These are phyloP conservation scores for Syncephalastrum sp. DNA, from an alignment of 371 early-diverging fungal genomes.

Conservation along the genomic window DNA sequence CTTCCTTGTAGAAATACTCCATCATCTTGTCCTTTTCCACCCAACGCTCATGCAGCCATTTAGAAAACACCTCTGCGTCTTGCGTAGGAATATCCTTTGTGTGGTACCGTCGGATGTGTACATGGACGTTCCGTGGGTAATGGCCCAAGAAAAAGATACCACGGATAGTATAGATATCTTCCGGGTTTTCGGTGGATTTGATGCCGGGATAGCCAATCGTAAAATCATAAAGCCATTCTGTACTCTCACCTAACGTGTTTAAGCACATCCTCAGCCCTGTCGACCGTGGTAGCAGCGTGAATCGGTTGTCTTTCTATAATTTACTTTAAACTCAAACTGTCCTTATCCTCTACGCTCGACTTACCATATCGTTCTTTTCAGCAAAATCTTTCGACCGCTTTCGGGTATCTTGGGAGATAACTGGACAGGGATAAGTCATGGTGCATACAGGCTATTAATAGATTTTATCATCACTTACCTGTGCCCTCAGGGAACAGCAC, in stretches of 20 bases:
- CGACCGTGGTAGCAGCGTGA: constrained; percentile 75
- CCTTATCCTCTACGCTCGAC: background rate
- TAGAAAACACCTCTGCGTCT: constrained; percentile 60
- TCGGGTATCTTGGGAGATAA: constrained; percentile 49
- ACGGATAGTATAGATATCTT: constrained; percentile 68
- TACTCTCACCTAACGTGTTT: constrained; percentile 52
- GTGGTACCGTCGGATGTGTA: constrained; percentile 68
- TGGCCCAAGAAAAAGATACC: constrained; percentile 61
- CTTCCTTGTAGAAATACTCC: constrained; percentile 74
- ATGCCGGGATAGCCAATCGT: constrained; percentile 82
- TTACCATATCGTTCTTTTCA: constrained; percentile 50
- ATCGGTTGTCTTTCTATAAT: constrained; percentile 38
- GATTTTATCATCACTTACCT: constrained; percentile 13
- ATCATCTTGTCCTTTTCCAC: constrained; percentile 84
- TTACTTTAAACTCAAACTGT: background rate
- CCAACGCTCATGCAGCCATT: constrained; percentile 80
- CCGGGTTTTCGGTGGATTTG: constrained; percentile 60
- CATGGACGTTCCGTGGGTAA: constrained; percentile 67
- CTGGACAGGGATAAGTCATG: constrained; percentile 9
- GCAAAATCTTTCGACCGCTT: constrained; percentile 44
- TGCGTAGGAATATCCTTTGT: constrained; percentile 65
- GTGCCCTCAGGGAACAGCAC: constrained; percentile 92
- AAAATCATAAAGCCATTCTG: constrained; percentile 74
- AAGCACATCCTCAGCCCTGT: constrained; percentile 70
- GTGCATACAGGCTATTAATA: background rate